Evolutionary conservation across 73 alveolate genomes (phyloP).

Genomic region (Stentor coeruleus): DNA sequence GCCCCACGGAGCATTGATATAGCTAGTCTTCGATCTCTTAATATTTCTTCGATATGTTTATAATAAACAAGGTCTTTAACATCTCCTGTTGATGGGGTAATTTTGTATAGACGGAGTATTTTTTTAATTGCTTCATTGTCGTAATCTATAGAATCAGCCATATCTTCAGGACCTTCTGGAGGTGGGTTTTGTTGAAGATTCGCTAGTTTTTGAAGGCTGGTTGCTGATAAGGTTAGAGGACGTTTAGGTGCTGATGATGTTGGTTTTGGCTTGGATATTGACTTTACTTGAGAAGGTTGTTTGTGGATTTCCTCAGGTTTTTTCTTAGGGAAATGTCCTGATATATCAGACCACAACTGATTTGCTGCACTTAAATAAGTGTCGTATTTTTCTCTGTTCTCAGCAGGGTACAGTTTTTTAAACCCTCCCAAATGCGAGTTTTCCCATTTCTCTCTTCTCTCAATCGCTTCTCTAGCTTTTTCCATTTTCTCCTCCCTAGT

Average conservation of each 20-base stretch:
- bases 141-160: too few species aligned
- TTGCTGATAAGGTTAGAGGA: not conserved
- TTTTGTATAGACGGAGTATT: not conserved
- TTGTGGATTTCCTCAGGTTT: not conserved
- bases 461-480: not conserved
- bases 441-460: slow-evolving; percentile 26
- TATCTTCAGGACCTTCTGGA: not conserved
- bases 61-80: not conserved
- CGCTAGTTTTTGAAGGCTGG: not conserved
- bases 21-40: not conserved
- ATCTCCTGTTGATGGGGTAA: not conserved
- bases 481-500: not conserved
- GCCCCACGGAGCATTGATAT: not conserved
- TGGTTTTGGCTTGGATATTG: too few species aligned
- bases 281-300: not conserved
- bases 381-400: slow-evolving; percentile 12
- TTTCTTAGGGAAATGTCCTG: not conserved
- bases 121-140: not conserved
- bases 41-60: not conserved
- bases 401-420: slow-evolving; percentile 21
- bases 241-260: not conserved
- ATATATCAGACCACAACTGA: not conserved
- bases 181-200: not conserved
- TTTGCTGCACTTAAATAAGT: slow-evolving; percentile 3
- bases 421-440: slow-evolving; percentile 25